Conservation (phyloP, 805 yeast species). For the Pichia californica region DNA sequence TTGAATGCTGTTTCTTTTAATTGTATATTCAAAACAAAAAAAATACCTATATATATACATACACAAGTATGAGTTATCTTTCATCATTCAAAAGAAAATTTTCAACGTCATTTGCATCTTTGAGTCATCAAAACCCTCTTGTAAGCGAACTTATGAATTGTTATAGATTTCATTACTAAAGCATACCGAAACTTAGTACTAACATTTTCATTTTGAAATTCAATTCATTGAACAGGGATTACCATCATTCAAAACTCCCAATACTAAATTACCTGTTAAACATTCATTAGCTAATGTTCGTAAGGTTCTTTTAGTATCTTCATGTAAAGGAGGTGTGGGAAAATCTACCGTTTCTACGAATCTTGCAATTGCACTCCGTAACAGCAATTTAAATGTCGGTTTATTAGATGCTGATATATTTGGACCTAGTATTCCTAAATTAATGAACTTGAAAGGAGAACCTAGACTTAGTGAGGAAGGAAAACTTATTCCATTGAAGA, state of each 20-base stretch:
- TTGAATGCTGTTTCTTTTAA: no score
- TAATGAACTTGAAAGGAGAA: conserved; percentile 62
- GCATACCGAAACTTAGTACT: no score
- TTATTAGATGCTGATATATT: conserved; percentile 75
- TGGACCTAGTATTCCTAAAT: conserved; percentile 77
- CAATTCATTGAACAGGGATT: no score
- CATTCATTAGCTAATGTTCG: conserved; percentile 54
- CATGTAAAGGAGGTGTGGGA: conserved; percentile 81
- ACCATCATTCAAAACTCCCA: conserved; percentile 35
- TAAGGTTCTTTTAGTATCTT: conserved; percentile 58
- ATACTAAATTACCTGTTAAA: conserved; percentile 47
- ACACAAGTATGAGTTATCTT: background rate
- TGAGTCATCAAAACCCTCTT: conserved; percentile 4
- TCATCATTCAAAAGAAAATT: background rate
- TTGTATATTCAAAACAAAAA: no score
- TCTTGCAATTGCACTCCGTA: conserved; percentile 54
- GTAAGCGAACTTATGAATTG: background rate
- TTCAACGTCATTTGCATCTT: background rate
- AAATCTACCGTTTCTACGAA: conserved; percentile 71
- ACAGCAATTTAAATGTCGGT: conserved; percentile 53
- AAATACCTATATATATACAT: no score
- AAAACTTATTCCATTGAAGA: conserved; percentile 56
- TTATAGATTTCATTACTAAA: no score
- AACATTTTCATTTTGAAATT: background rate
- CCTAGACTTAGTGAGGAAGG: conserved; percentile 52